A percentile compares a stretch with the other conserved stretches of the same genome.
These are phyloP conservation scores for Diplodia corticola DNA, from an alignment of 2,329 filamentous ascomycete species.

Conservation along the genomic window DNA sequence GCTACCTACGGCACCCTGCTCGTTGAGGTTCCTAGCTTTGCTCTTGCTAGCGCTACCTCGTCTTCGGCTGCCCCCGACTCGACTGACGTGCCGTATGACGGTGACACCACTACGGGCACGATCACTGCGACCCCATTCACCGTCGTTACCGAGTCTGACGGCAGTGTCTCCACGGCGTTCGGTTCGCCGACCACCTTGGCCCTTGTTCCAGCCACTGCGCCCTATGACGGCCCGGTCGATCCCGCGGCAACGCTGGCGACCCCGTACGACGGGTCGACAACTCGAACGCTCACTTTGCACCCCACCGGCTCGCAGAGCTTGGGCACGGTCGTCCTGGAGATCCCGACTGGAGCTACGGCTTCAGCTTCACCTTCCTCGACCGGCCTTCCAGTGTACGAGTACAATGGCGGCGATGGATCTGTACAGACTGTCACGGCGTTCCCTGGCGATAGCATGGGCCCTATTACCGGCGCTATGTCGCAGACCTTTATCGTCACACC, in stretches of 20 bases:
- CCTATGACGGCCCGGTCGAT: neutral
- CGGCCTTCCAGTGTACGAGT: too few species aligned
- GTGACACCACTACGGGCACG: neutral
- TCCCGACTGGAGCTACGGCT: neutral
- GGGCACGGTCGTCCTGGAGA: neutral
- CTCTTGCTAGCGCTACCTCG: neutral
- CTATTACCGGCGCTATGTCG: constrained; percentile 28
- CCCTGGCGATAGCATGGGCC: constrained; percentile 13
- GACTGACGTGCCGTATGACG: neutral
- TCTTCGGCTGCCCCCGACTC: neutral
- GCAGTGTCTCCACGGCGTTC: neutral
- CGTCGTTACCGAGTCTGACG: neutral
- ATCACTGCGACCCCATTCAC: neutral
- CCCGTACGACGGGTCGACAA: neutral
- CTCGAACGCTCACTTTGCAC: neutral
- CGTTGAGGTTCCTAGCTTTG: neutral
- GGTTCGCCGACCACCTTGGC: neutral
- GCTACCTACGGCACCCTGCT: neutral
- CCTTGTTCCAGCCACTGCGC: neutral
- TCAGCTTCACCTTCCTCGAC: neutral
- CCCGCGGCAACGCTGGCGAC: neutral
- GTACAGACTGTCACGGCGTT: constrained; percentile 40
- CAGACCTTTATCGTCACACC: neutral
- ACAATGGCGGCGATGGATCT: neutral
- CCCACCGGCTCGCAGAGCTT: neutral